A percentile compares a stretch with the other conserved stretches of the same genome.
These are phyloP conservation scores for Hyaloscypha hepaticicola DNA, from an alignment of 495 filamentous ascomycete genomes.

Conservation along the genomic window DNA sequence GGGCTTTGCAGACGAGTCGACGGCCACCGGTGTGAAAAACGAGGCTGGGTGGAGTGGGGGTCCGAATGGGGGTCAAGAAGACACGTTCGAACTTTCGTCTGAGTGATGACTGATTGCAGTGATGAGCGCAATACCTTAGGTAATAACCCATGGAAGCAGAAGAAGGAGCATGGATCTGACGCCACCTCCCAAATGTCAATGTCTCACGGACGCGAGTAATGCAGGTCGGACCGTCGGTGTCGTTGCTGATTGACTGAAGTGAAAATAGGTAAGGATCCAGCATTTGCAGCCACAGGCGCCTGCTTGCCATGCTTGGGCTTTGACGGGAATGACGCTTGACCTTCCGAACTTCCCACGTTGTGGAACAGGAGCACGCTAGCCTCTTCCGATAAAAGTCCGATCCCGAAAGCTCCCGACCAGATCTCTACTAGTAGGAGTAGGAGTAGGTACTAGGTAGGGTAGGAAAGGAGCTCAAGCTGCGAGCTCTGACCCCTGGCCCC, in stretches of 20 bases:
- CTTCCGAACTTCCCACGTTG: neutral
- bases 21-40: conserved; percentile 2
- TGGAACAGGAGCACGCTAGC: neutral
- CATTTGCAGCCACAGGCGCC: conserved; percentile 18
- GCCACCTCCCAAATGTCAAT: neutral
- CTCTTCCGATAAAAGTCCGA: neutral
- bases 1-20: conserved; percentile 6
- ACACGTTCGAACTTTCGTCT: neutral
- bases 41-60: neutral
- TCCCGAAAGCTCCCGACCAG: neutral
- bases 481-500: too few relatives aligned
- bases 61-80: conserved; percentile 15
- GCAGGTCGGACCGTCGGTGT: neutral
- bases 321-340: neutral
- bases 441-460: too few relatives aligned
- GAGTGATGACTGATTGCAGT: neutral
- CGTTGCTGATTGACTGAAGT: conserved; percentile 11
- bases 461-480: too few relatives aligned
- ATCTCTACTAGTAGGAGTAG: too few relatives aligned
- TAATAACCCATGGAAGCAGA: neutral
- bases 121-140: neutral
- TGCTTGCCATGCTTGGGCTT: too few relatives aligned
- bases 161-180: neutral
- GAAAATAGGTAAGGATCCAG: neutral
- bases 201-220: conserved; percentile 1